Base-by-base conservation (phyloP, 129 eudicot genomes). In the Helichrysum umbraculigerum region DNA sequence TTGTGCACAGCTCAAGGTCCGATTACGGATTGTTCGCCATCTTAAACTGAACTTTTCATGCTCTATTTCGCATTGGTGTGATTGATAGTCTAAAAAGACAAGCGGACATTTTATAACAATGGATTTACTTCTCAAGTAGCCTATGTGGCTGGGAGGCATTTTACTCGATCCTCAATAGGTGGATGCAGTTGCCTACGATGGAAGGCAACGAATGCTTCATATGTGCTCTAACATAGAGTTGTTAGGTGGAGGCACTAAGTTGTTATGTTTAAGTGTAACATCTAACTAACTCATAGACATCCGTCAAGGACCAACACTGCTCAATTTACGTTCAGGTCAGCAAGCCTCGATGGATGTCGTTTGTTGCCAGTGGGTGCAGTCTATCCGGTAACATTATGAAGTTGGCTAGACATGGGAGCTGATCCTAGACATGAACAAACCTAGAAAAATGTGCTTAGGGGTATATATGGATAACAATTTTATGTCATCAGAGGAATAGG, bases 221-320 rank as follows among this genome's bases (percentile, higher is more conserved):
- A 82, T 85, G 87, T 86, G 85, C 54, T 84, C 96, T 0, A 96
- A 89, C 81, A 92, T 89, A 81, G 97, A 92, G 47, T 92, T 96
- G 0, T 76, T 92, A 66, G 97, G 91, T 20, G 97, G 89, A 25
- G 97, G 97, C n/a, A 89, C 97, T 1, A 90, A 89, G 72, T 88
- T 92, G 57, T 92, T 92, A 14, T 89, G 15, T 89, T 92, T 61
- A 88, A 87, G 61, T 92, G 87, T 71, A 92, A 91, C 79, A 66
- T 92, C 14, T 73, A 87, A 92, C 93, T 4, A 89, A 89, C 73
- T 79, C 91, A 60, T 92, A 93, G 97, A 83, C 96, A 14, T 68
- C 78, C 4, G 91, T 89, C 59, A 83, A 76, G 59, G 35, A 89
- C 87, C 78, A 83, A 76, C 22, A 83, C 81, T n/a, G 96, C 96